Evolutionary conservation across 345 rosid species (phyloP).

Genomic region (Citrus hindsii): DNA sequence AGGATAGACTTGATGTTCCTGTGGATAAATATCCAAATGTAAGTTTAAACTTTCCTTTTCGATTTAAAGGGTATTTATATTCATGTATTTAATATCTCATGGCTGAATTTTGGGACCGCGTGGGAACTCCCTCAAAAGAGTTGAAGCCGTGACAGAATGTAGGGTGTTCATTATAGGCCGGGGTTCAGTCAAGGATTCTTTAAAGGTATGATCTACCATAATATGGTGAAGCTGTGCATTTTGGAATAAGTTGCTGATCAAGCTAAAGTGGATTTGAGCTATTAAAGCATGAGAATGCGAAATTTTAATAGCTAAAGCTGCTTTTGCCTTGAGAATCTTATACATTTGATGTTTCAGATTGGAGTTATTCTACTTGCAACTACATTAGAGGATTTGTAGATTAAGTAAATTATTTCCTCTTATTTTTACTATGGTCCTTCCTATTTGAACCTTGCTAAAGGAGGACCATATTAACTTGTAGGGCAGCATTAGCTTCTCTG

Average conservation of each 20-base stretch:
- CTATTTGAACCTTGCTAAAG: too few species aligned
- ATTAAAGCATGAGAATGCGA: background rate
- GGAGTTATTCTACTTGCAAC: background rate
- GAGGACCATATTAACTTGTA: too few species aligned
- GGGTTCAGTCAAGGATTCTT: slow-evolving; percentile 84
- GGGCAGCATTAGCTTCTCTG: too few species aligned
- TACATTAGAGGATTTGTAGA: background rate
- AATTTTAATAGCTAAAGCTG: background rate
- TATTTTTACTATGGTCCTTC: background rate
- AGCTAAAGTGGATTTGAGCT: slow-evolving; percentile 1
- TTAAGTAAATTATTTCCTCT: background rate
- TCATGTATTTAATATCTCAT: slow-evolving; percentile 38
- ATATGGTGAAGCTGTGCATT: slow-evolving; percentile 6
- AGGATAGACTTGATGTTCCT: slow-evolving; percentile 88
- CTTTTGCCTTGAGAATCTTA: background rate
- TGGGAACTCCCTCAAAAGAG: slow-evolving; percentile 91
- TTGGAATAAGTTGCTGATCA: background rate
- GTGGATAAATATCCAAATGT: slow-evolving; percentile 88
- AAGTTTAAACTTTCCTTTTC: slow-evolving; percentile 19
- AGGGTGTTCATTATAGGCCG: slow-evolving; percentile 85
- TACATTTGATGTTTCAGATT: background rate
- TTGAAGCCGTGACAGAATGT: slow-evolving; percentile 77
- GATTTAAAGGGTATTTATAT: background rate
- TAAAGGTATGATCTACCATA: slow-evolving; percentile 47
- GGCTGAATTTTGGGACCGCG: slow-evolving; percentile 94